These are phyloP conservation scores for Trichoderma polysporum DNA, from an alignment of 2,329 filamentous ascomycete species.

Conservation along the genomic window DNA sequence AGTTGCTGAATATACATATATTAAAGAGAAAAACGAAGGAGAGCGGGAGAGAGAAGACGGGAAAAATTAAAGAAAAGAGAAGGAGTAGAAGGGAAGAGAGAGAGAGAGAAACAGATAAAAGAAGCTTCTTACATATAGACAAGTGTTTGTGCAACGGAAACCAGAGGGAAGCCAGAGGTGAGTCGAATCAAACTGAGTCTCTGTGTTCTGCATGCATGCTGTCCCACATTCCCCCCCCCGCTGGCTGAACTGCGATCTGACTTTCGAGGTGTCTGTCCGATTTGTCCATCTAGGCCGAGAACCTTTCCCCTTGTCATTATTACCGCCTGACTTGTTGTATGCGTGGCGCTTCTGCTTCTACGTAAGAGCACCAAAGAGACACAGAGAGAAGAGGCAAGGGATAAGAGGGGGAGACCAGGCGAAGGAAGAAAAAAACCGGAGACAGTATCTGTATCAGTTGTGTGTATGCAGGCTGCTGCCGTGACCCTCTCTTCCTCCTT, in stretches of 20 bases:
- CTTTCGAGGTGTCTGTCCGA: slow-evolving; percentile 8
- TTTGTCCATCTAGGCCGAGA: slow-evolving; percentile 9
- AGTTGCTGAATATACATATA: neutral
- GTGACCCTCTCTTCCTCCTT: neutral
- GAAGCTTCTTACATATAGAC: neutral
- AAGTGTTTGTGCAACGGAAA: neutral
- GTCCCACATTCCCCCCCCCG: slow-evolving; percentile 14
- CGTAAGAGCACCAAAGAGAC: neutral
- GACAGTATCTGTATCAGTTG: slow-evolving; percentile 3
- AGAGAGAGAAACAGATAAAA: neutral
- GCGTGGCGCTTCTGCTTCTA: neutral
- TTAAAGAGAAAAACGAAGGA: neutral
- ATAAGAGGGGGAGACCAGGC: neutral
- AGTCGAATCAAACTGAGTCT: slow-evolving; percentile 5
- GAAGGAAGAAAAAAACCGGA: neutral
- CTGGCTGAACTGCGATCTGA: slow-evolving; percentile 15
- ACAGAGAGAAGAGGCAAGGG: neutral
- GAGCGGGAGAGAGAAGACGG: neutral
- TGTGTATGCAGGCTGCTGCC: slow-evolving; percentile 9
- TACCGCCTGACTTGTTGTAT: neutral
- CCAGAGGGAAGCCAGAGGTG: neutral
- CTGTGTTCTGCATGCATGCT: slow-evolving; percentile 9
- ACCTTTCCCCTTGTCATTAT: slow-evolving; percentile 5
- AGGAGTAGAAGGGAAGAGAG: neutral
- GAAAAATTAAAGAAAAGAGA: neutral